Percentiles rank a stretch among this genome's conserved stretches.
Conservation (phyloP, 805 yeast genomes). For the Sugiyamaella valdiviana region DNA sequence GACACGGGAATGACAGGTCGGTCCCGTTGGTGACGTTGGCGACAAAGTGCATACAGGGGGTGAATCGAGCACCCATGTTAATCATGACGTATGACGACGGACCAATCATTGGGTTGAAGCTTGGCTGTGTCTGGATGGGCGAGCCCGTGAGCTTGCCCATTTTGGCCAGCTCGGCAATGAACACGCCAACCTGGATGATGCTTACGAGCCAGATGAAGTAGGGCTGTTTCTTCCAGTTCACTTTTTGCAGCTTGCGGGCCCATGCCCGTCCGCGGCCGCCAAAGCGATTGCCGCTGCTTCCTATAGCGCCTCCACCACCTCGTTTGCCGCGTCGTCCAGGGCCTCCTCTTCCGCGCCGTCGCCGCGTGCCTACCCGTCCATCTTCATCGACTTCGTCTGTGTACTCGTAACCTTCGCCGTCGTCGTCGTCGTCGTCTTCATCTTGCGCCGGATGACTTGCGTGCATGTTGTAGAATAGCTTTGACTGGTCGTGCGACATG, state of each 20-base stretch:
- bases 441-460: not conserved
- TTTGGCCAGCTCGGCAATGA: slow-evolving; percentile 52
- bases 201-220: slow-evolving; percentile 27
- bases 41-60: slow-evolving; percentile 61
- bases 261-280: not conserved
- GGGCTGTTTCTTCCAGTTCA: slow-evolving; percentile 25
- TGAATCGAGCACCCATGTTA: slow-evolving; percentile 63
- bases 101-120: slow-evolving; percentile 74
- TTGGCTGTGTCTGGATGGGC: slow-evolving; percentile 61
- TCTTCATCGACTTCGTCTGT: not conserved
- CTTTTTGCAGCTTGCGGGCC: not conserved
- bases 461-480: not conserved
- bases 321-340: not conserved
- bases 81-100: slow-evolving; percentile 63
- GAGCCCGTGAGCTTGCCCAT: slow-evolving; percentile 58
- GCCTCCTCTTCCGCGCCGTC: not conserved
- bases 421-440: slow-evolving; percentile 1
- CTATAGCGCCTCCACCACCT: not conserved
- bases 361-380: not conserved
- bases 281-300: not conserved
- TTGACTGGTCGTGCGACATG: not conserved
- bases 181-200: slow-evolving; percentile 43
- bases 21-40: slow-evolving; percentile 44
- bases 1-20: slow-evolving; percentile 52
- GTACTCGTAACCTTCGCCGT: not conserved